These are phyloP conservation scores for Flaveria brownii DNA, from an alignment of 129 eudicot species.

Conservation along the genomic window DNA sequence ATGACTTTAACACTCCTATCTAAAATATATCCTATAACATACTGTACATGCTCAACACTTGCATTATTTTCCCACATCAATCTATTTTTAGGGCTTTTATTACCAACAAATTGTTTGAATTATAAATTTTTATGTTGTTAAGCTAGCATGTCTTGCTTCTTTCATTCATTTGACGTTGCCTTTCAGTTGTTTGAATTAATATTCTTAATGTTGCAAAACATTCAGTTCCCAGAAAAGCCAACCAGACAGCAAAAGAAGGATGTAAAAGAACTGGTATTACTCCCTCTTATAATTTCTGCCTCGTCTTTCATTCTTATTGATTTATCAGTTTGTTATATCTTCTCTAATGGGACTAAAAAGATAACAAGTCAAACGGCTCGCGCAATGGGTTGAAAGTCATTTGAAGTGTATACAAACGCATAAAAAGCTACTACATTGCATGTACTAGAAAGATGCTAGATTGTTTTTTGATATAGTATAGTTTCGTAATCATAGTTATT, in stretches of 20 bases:
- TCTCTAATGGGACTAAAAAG: background rate
- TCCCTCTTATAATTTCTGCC: constrained; percentile 15
- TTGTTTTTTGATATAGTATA: background rate
- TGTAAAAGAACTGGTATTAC: constrained; percentile 87
- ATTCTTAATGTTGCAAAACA: background rate
- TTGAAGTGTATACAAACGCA: background rate
- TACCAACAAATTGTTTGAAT: background rate
- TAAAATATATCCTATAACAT: background rate
- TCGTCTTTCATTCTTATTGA: constrained; percentile 13
- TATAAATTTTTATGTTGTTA: background rate
- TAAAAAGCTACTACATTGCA: background rate
- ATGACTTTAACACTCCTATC: constrained; percentile 2
- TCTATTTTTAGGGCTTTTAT: background rate
- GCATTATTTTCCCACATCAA: background rate
- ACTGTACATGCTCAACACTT: constrained; percentile 11
- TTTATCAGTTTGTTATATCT: background rate
- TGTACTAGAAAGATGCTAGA: background rate
- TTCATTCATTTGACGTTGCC: background rate
- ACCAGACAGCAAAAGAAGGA: constrained; percentile 97
- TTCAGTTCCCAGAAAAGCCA: constrained; percentile 91
- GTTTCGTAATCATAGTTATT: background rate
- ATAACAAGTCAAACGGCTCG: too few species aligned
- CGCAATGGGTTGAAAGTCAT: background rate
- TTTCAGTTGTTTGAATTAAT: constrained; percentile 13
- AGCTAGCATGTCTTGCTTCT: constrained; percentile 15